Evolutionary conservation across 257 asterid species (phyloP).

Genomic region (Coffea canephora): DNA sequence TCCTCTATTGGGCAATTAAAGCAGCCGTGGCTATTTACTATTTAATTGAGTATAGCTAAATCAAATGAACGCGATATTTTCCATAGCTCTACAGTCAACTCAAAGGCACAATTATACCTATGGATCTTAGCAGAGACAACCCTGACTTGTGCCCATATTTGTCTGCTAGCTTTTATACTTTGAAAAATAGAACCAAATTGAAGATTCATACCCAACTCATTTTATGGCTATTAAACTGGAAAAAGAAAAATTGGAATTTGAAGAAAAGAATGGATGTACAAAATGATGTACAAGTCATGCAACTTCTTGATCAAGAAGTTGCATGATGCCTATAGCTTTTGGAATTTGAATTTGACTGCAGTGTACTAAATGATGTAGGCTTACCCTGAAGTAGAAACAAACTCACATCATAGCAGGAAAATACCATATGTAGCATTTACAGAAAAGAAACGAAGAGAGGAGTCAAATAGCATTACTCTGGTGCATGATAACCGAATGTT

Average conservation of each 20-base stretch:
- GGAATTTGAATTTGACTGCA: neutral
- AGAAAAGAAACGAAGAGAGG: neutral
- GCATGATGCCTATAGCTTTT: no score
- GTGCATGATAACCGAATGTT: conserved; percentile 99
- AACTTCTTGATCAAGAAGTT: neutral
- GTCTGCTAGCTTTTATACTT: neutral
- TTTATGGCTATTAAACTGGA: neutral
- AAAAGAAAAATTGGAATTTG: neutral
- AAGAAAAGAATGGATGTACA: neutral
- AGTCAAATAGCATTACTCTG: conserved; percentile 62
- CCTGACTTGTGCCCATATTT: neutral
- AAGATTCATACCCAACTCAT: neutral
- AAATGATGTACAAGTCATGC: neutral
- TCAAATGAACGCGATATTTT: neutral
- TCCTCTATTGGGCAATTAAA: neutral
- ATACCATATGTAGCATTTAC: neutral
- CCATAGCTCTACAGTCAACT: neutral
- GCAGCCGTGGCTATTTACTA: neutral
- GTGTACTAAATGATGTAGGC: neutral
- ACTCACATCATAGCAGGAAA: neutral
- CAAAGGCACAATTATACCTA: neutral
- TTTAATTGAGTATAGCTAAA: neutral
- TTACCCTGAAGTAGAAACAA: neutral
- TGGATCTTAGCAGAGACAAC: neutral
- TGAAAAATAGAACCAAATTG: neutral